Evolutionary conservation across 495 filamentous ascomycete genomes (phyloP), one percentile per base, ranked within the genome.

Genomic region (Melanomma pulvis-pyrius): DNA sequence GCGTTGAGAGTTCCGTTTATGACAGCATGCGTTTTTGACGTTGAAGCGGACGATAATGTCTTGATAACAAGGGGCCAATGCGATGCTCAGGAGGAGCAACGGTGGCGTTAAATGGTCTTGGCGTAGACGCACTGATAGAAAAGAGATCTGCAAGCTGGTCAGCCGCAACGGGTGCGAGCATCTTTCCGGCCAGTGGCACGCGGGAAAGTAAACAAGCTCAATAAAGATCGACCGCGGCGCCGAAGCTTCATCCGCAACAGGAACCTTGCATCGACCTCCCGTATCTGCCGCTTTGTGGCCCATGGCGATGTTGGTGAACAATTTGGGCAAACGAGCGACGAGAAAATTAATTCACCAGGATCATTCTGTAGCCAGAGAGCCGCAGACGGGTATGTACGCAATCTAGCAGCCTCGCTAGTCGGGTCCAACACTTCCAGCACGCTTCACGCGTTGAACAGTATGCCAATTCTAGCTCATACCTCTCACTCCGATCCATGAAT

Each of bases 141-240:
- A 1, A 52, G 46, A 24, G 62, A 65, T 65, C 62, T 39, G 62
- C 54, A 44, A n/a, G n/a, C 39, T 59, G 54, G 49, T 26, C 44
- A 28, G 25, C 17, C 44, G 13, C 15, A 22, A 17, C 26, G 6
- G 11, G 15, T 6, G 39, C 41, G 53, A 53, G 54, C 58, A 51
- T 65, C 56, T 65, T 54, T 65, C 62, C 62, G 53, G 29, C 26
- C 54, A 65, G 62, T 54, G 47, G 50, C 48, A 63, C 11, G 26
- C 13, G 2, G 53, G 29, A 53, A 21, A 19, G 25, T 41, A 59
- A 56, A n/a, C 52, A 59, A 65, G 61, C 24, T 57, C 58, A 65
- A 65, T 53, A 11, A 51, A 36, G 41, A 49, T 52, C 30, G 34
- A 46, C 11, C 32, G 54, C 59, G 46, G 62, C 54, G 62, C 44